These are phyloP conservation scores for Teunomyces barrocoloradensis DNA, from an alignment of 805 yeast genomes.

Conservation along the genomic window DNA sequence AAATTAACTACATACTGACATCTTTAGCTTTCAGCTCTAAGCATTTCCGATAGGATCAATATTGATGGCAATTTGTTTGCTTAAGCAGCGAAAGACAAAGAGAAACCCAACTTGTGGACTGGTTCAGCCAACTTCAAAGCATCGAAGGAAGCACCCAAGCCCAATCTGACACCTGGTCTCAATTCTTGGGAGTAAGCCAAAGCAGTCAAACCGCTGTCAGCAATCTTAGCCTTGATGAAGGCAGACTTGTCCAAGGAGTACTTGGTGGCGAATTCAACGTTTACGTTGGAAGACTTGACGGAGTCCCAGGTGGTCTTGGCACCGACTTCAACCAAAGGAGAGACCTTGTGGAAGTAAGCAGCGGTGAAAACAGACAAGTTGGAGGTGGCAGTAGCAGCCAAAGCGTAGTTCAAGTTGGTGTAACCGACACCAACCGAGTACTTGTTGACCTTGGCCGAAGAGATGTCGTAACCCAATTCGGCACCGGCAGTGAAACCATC, in stretches of 20 bases:
- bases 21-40: slow-evolving; percentile 1
- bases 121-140: slow-evolving; percentile 94
- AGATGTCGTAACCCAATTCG: slow-evolving; percentile 94
- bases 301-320: slow-evolving; percentile 97
- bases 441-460: slow-evolving; percentile 87
- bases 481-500: slow-evolving; percentile 97
- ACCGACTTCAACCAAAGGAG: slow-evolving; percentile 92
- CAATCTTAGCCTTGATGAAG: slow-evolving; percentile 94
- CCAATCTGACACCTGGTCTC: slow-evolving; percentile 94
- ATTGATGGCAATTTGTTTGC: not conserved
- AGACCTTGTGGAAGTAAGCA: slow-evolving; percentile 94
- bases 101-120: slow-evolving; percentile 96
- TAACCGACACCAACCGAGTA: slow-evolving; percentile 94
- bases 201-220: slow-evolving; percentile 93
- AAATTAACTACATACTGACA: slow-evolving; percentile 1
- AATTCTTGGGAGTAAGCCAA: slow-evolving; percentile 91
- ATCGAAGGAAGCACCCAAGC: slow-evolving; percentile 96
- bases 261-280: slow-evolving; percentile 94
- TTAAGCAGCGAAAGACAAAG: slow-evolving; percentile 89
- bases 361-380: slow-evolving; percentile 89
- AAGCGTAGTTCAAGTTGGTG: slow-evolving; percentile 82
- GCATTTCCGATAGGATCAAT: not conserved
- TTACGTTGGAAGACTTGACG: slow-evolving; percentile 75
- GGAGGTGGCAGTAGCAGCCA: slow-evolving; percentile 80
- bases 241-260: slow-evolving; percentile 84